Evolutionary conservation across 306 rosid species (phyloP), one percentile per base, ranked within the genome.

Genomic region (Vigna hirtella): DNA sequence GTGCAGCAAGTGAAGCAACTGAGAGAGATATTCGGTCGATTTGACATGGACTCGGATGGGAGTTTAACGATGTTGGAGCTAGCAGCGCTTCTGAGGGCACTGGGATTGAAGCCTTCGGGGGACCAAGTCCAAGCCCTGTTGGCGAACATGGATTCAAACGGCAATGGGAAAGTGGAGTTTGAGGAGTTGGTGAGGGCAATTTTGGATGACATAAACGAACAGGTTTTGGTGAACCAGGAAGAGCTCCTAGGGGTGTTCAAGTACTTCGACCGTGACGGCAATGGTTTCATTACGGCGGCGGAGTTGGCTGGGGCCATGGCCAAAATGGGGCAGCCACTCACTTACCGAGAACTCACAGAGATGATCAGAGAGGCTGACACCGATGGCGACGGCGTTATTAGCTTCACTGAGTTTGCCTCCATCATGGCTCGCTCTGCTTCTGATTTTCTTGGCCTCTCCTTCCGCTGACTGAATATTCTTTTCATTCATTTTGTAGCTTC

Each of bases 21-120:
- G 15, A 67, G 86, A 43, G 85, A 87, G 40, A 88, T 94, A 0
- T 94, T 94, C 32, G 76, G 73, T 3, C 69, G 96, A 52, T 94
- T 94, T 12, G 98, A 92, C 87, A 86, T 90, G 94, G 94, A 90
- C 55, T 86, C 93, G 3, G 96, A 94, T 30, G 98, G 98, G 9
- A 94, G 96, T 81, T 82, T 94, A 16, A 92, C 98, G 67, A 79
- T 85, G 36, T 85, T 94, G 1, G 97, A 94, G 89, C 86, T 94
- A 11, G 96, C 96, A 0, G 94, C 97, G 3, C 93, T 94, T 15
- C 91, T 94, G 15, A 77, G 93, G 42, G 92, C 98, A 0, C 79
- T 94, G 7, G 96, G 96, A 15, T 82, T 94, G 5, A 94, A 88
- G 57, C 93, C 93, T 0, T 83, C 92, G 0, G 94, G 93, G 0